A percentile compares a stretch with the other conserved stretches of the same genome.
phyloP scores from a whole-genome alignment of 1,284 basidiomycete species.

The Ceratobasidium theobromae region DNA sequence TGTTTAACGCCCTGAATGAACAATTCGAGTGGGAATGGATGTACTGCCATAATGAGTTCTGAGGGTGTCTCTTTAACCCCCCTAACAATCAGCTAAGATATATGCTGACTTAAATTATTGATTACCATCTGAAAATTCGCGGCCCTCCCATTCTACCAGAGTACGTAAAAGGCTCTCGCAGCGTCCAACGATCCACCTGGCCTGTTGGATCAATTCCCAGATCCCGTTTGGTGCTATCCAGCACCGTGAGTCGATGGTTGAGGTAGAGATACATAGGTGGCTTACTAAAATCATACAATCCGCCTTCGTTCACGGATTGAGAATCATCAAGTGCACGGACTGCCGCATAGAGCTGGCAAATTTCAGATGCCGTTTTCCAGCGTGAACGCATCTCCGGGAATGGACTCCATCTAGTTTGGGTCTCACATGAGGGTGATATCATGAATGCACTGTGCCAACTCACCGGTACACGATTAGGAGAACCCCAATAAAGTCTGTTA shows the following conservation, averaged over 20 bases:
- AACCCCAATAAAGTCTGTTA: conserved; percentile 17
- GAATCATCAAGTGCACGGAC: conserved; percentile 27
- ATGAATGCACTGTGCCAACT: background rate
- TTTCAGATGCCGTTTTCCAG: conserved; percentile 23
- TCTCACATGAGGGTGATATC: too few species aligned
- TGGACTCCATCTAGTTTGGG: conserved; percentile 5
- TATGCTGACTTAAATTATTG: too few species aligned
- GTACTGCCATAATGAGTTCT: conserved; percentile 10
- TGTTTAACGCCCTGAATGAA: background rate
- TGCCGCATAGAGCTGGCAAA: conserved; percentile 19
- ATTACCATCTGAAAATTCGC: conserved; percentile 18
- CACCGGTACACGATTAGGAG: conserved; percentile 20
- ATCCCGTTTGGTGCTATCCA: conserved; percentile 4
- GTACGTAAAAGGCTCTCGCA: conserved; percentile 23
- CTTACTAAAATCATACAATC: conserved; percentile 16
- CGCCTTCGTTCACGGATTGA: conserved; percentile 1
- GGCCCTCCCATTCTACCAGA: conserved; percentile 22
- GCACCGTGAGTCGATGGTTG: background rate
- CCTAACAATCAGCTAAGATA: too few species aligned
- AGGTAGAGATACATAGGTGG: background rate
- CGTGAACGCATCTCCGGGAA: conserved; percentile 19
- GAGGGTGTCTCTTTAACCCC: conserved; percentile 26
- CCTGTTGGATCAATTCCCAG: conserved; percentile 28
- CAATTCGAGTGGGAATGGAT: conserved; percentile 20
- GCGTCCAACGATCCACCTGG: conserved; percentile 9